Base-by-base conservation (phyloP, 2,329 filamentous ascomycete species). In the Tolypocladium pustulatum region DNA sequence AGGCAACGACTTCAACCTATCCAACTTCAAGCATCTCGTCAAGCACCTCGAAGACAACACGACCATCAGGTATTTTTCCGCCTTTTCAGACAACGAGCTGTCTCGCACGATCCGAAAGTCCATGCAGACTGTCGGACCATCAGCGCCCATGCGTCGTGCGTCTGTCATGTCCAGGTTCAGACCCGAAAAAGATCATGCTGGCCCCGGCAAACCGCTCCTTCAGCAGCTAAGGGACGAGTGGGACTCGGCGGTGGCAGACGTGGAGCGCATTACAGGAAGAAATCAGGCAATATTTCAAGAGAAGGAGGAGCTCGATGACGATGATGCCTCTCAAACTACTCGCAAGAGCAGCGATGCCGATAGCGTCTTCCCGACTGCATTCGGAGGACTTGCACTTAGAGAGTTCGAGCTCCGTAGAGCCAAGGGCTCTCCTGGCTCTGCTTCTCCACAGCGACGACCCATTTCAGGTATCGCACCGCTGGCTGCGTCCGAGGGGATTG, bases 1-100 rank as follows among this genome's bases (percentile, higher is more conserved):
- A 46, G 76, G 78, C 62, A 84, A 83, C 61, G 77, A 77, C 57
- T 79, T 83, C 63, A 82, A 80, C 61, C 69, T 81, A 40, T 79
- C 79, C 27, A 78, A 78, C 61, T 72, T 80, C 57, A 72, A 74
- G 37, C 78, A 78, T 65, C 66, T 81, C 32, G 72, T 77, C 25
- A 74, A 73, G 61, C 75, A 75, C 56, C 66, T 81, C 34, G 71
- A 72, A 57, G 65, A 70, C 37, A 80, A 78, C 64, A 66, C 62
- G 8, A 73, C 71, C 13, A 73, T 81, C n/a, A 67, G 75, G 41
- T 71, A 75, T 46, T 79, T 78, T 55, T 75, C 76, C 0, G 72
- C 73, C 2, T 75, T 76, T 38, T 73, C 74, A 1, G 67, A 69
- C 9, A 59, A 64, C 6, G 74, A 76, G 62, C 68, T 76, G 15